Evolutionary conservation across 2,329 filamentous ascomycete genomes (phyloP).

Genomic region (Ceratocystis huliohia): DNA sequence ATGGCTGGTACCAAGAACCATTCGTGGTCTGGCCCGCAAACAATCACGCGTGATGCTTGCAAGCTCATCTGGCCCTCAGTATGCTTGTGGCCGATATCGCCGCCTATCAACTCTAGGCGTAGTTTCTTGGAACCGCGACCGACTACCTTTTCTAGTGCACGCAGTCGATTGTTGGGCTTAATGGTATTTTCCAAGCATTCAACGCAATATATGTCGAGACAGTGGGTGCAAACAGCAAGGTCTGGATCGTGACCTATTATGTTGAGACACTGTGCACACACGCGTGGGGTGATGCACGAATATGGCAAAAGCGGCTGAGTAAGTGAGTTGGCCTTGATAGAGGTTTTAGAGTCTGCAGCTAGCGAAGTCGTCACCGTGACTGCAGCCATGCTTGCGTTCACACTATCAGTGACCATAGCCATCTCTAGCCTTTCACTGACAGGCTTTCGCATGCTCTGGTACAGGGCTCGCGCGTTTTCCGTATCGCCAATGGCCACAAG

Average conservation of each 20-base stretch:
- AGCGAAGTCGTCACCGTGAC: neutral
- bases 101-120: slow-evolving; percentile 22
- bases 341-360: neutral
- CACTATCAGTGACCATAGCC: slow-evolving; percentile 25
- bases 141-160: slow-evolving; percentile 23
- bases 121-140: slow-evolving; percentile 25
- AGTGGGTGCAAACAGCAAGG: slow-evolving; percentile 30
- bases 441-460: slow-evolving; percentile 30
- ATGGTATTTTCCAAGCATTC: slow-evolving; percentile 28
- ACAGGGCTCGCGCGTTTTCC: slow-evolving; percentile 29
- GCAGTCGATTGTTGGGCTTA: slow-evolving; percentile 5
- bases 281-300: slow-evolving; percentile 28
- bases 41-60: slow-evolving; percentile 25
- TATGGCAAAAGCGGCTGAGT: slow-evolving; percentile 30
- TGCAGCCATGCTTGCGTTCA: slow-evolving; percentile 14
- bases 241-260: slow-evolving; percentile 27
- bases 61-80: slow-evolving; percentile 24
- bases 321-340: slow-evolving; percentile 22
- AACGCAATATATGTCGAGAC: slow-evolving; percentile 32
- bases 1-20: slow-evolving; percentile 32
- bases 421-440: slow-evolving; percentile 27
- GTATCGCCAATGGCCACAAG: slow-evolving; percentile 31
- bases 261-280: slow-evolving; percentile 31
- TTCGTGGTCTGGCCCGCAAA: slow-evolving; percentile 30
- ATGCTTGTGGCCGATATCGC: slow-evolving; percentile 22